Evolutionary conservation across 2,329 filamentous ascomycete genomes (phyloP).

Genomic region (Ilyonectria sp.): DNA sequence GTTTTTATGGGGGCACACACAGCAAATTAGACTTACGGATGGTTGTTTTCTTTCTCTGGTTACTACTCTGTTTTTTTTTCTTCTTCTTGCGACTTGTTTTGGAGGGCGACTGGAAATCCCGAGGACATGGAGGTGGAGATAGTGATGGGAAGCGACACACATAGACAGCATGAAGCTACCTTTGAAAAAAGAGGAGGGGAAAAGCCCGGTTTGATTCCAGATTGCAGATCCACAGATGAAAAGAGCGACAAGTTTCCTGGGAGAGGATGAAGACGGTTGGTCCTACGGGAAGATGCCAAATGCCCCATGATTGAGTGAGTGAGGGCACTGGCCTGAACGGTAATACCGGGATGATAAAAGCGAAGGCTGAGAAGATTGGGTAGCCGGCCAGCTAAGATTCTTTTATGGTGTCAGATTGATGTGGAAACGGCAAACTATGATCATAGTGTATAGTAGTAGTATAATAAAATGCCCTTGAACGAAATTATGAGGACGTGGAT

Average conservation of each 20-base stretch:
- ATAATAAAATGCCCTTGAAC: slow-evolving; percentile 2
- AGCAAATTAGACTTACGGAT: slow-evolving; percentile 52
- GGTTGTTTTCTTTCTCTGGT: slow-evolving; percentile 47
- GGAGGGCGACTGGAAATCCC: slow-evolving; percentile 35
- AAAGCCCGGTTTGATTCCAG: slow-evolving; percentile 25
- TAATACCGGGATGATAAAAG: not conserved
- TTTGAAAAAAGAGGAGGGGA: slow-evolving; percentile 24
- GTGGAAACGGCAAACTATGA: not conserved
- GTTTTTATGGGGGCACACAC: slow-evolving; percentile 42
- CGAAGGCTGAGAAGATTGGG: not conserved
- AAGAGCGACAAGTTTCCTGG: slow-evolving; percentile 1
- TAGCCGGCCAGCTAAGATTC: not conserved
- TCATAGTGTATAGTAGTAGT: slow-evolving; percentile 24
- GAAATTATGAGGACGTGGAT: not conserved
- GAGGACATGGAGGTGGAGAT: slow-evolving; percentile 22
- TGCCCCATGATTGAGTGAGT: not conserved
- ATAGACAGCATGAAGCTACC: slow-evolving; percentile 31
- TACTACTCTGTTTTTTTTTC: slow-evolving; percentile 44
- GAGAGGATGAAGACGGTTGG: not conserved
- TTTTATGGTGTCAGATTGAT: not conserved
- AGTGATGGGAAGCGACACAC: slow-evolving; percentile 31
- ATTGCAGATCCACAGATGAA: slow-evolving; percentile 16
- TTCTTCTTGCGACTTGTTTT: slow-evolving; percentile 33
- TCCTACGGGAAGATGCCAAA: not conserved
- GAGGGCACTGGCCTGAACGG: not conserved